Evolutionary conservation across 768 basidiomycete species (phyloP), one percentile per base, ranked within the genome.

Genomic region (Suillus subaureus): DNA sequence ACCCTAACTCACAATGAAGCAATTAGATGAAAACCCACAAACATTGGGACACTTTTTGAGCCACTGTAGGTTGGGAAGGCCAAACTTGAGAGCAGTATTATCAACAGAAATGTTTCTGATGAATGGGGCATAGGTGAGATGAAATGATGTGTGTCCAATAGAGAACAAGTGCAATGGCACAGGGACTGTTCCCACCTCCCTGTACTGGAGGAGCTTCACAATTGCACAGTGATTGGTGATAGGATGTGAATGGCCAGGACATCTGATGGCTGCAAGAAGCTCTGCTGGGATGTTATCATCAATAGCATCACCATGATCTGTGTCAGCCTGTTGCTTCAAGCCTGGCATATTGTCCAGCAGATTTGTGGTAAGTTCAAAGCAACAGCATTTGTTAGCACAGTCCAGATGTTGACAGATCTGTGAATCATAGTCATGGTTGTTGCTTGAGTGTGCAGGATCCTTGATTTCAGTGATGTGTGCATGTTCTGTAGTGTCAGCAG

Each of bases 311-410:
- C 68, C 66, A 6, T 67, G 69, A 47, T 76, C 62, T 4, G 75
- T n/a, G 6, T 64, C 54, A 47, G 71, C 57, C 67, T 77, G 78
- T 9, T 78, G 75, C 6, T 37, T 21, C 1, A 70, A 71, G 60
- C 79, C 76, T 49, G 49, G 0, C 15, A 49, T 13, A 49, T 26
- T 26, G 13, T 49, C 2, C 0, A 49, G 23, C 23, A 49, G 23
- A 49, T 23, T 49, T 23, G 26, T 49, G 13, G 23, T 6, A 2
- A 49, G 23, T 23, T 49, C 49, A 49, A 49, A 43, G 18, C 18
- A 3, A 3, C 8, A 7, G 42, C 42, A 43, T 8, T 43, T 43
- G 9, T 43, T 6, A 0, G 18, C 0, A 8, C 0, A 7, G 18
- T 43, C 42, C 8, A 43, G 42, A 21, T 43, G 42, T 6, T 2